Percentiles rank a stretch among this genome's conserved stretches.
phyloP scores from a whole-genome alignment of 164 flowering plant species.

The Taxillus chinensis region DNA sequence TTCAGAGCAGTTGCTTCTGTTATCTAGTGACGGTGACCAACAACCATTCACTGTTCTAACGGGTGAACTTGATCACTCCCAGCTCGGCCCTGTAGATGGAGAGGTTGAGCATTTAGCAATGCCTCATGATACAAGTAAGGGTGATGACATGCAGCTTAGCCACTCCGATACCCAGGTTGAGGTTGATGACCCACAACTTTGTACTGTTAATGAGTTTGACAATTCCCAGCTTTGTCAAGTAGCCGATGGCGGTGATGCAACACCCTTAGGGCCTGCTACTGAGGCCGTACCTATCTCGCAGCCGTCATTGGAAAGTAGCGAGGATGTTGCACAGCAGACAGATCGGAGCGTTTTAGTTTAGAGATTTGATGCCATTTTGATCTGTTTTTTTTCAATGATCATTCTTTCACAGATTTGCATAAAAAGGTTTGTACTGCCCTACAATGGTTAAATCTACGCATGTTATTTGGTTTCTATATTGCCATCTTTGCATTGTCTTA shows the following conservation, averaged over 20 bases:
- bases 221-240: conserved; percentile 6
- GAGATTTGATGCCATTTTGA: neutral
- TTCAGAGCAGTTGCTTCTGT: conserved; percentile 17
- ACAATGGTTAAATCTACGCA: neutral
- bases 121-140: conserved; percentile 10
- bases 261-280: neutral
- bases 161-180: conserved; percentile 3
- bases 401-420: neutral
- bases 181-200: conserved; percentile 2
- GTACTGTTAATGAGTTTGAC: conserved; percentile 4
- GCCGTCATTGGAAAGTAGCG: conserved; percentile 20
- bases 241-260: conserved; percentile 3
- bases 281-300: conserved; percentile 9
- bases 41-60: conserved; percentile 16
- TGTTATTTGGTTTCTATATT: no score
- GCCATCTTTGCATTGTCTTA: no score
- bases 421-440: neutral
- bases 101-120: conserved; percentile 12
- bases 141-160: conserved; percentile 10
- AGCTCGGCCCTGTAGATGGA: neutral
- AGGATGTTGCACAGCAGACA: conserved; percentile 23
- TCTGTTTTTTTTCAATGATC: neutral
- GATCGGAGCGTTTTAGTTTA: conserved; percentile 17
- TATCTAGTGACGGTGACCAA: conserved; percentile 24
- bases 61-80: conserved; percentile 4